Percentiles rank a stretch among this genome's conserved stretches.
Conservation (phyloP, 2,329 filamentous ascomycete species). For the Diaporthe ampelina region DNA sequence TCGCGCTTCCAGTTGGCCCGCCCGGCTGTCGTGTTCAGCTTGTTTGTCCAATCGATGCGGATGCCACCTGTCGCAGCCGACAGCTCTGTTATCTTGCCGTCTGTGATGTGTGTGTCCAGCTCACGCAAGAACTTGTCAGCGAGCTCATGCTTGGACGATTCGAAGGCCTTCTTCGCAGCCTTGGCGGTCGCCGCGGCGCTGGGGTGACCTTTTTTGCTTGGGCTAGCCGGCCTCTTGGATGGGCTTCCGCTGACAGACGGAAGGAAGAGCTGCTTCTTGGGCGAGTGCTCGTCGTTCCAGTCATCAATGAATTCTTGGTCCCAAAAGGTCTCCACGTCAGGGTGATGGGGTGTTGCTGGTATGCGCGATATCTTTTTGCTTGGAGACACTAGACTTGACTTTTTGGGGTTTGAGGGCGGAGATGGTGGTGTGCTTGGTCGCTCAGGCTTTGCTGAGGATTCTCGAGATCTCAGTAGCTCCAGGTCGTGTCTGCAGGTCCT, state of each 20-base stretch:
- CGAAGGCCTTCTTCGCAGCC: constrained; percentile 72
- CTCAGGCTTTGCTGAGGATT: background rate
- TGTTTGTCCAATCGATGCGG: constrained; percentile 80
- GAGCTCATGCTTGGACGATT: constrained; percentile 71
- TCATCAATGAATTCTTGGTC: constrained; percentile 69
- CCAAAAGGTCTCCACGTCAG: constrained; percentile 72
- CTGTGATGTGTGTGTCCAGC: constrained; percentile 76
- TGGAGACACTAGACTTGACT: constrained; percentile 48
- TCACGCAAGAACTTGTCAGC: constrained; percentile 76
- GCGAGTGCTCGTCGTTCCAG: constrained; percentile 74
- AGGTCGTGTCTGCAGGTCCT: constrained; percentile 6
- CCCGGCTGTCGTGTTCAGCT: constrained; percentile 84
- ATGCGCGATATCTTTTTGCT: constrained; percentile 57
- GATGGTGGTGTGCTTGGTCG: constrained; percentile 38
- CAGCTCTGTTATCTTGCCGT: constrained; percentile 70
- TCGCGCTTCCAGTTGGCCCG: constrained; percentile 80
- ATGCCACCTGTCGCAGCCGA: constrained; percentile 77
- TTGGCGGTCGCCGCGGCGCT: constrained; percentile 50
- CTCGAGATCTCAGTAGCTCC: background rate
- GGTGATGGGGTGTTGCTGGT: constrained; percentile 67
- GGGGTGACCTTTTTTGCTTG: constrained; percentile 48
- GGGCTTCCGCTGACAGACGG: constrained; percentile 46
- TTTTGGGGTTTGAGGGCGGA: constrained; percentile 29
- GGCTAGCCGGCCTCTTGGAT: constrained; percentile 48
- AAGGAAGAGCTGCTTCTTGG: constrained; percentile 57